Evolutionary conservation across 129 eudicot genomes (phyloP), one percentile per base, ranked within the genome.

Genomic region (Rutidosis leptorrhynchoides): DNA sequence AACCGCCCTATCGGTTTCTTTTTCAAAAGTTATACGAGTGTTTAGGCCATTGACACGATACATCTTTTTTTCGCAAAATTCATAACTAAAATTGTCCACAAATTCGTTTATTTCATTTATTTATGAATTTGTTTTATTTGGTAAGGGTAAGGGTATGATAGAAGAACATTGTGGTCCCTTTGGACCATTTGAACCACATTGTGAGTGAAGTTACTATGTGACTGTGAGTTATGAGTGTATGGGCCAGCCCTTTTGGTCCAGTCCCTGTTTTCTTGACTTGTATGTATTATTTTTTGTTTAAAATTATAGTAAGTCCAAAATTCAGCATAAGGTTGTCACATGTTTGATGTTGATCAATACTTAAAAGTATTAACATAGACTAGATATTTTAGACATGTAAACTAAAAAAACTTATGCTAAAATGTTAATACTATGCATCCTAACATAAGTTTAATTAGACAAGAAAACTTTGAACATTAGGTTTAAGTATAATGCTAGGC

Each of bases 151-250:
- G 56, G 28, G 79, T 33, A 11, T 49, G 49, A 62, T 61, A 29
- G 54, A 62, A 62, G 55, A 42, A 52, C 20, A 75, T 65, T 48
- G 66, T 66, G 79, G 79, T 75, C 79, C 74, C 24, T 24, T 48
- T 49, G 74, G 69, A 75, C 79, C 74, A 67, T 58, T 49, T 24
- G 74, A 52, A 17, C 40, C 48, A 64, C 69, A 74, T 58, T 60
- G 69, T 75, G 55, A 58, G 64, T 48, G 79, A 75, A 67, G 64
- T 71, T 46, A 58, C 48, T n/a, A 48, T 11, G 30, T 59, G 68
- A 59, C 46, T 48, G 71, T 26, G 70, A 73, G 65, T 63, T 70
- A 73, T 63, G 65, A 59, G 62, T 56, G 17, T 37, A 65, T 74
- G 74, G 79, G 74, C 68, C 78, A 33, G 9, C 51, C 68, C 17